These are phyloP conservation scores for Rhizopus delemar DNA, from an alignment of 371 early-diverging fungal species.

Conservation along the genomic window DNA sequence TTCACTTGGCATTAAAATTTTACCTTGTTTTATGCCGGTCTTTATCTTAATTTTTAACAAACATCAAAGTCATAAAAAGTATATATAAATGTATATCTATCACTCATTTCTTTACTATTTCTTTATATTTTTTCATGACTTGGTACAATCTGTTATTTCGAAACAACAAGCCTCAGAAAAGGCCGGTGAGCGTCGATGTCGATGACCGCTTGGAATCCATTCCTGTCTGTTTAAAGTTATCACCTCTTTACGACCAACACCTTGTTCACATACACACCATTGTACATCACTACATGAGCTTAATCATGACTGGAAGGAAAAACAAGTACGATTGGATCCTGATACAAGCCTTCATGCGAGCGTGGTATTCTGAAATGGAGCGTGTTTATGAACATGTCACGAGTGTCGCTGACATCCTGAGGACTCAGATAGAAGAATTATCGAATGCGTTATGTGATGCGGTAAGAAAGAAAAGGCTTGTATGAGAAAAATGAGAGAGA, in stretches of 20 bases:
- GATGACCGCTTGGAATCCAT: constrained; percentile 11
- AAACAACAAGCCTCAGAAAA: constrained; percentile 7
- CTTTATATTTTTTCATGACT: background rate
- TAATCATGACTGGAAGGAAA: background rate
- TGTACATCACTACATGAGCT: constrained; percentile 5
- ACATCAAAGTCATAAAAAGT: too few species aligned
- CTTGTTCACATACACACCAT: constrained; percentile 11
- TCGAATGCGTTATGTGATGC: background rate
- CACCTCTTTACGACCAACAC: constrained; percentile 7
- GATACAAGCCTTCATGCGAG: constrained; percentile 15
- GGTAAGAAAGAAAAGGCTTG: too few species aligned
- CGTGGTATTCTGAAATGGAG: constrained; percentile 21
- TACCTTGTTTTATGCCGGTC: background rate
- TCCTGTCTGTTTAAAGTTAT: constrained; percentile 12
- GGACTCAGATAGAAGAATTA: constrained; percentile 11
- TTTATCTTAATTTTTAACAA: background rate
- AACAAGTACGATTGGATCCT: constrained; percentile 9
- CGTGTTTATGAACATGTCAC: constrained; percentile 5
- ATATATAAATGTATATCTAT: too few species aligned
- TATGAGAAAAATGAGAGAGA: too few species aligned
- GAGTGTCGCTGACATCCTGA: background rate
- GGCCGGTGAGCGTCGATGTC: constrained; percentile 7
- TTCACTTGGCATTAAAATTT: too few species aligned
- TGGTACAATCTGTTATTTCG: background rate
- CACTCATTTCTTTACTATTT: too few species aligned